Evolutionary conservation across 768 basidiomycete genomes (phyloP), one percentile per base, ranked within the genome.

Genomic region (Austroboletus festivus): DNA sequence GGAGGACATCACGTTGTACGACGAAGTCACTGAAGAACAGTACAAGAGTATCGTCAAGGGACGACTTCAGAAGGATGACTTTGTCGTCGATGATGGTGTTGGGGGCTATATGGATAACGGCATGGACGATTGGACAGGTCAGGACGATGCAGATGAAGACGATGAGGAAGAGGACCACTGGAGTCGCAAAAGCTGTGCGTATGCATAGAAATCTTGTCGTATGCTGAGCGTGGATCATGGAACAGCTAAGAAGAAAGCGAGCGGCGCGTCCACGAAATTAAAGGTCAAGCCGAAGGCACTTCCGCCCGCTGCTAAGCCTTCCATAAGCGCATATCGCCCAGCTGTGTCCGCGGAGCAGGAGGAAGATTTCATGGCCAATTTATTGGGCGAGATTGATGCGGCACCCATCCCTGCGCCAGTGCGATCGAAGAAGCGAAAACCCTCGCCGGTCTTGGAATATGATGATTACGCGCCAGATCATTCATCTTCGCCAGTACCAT

Each of bases 91-190:
- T 60, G 96, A 98, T 70, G 93, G 93, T 22, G 79, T 86, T 0
- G 79, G 75, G 13, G 96, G 92, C 5, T 98, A 99, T 59, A 84
- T 86, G 65, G 96, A 99, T 71, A 91, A 96, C 62, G 96, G 96
- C 5, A 85, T 93, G 83, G 96, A 98, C 50, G 93, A 95, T 60
- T 97, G 91, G 86, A 80, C 78, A 26, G 78, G 76, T 22, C 79
- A 73, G 9, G 74, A 77, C 23, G 74, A 78, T 40, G 75, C 77
- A 7, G 79, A 83, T 13, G 72, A 71, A 9, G 82, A 81, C 44
- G 79, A 79, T 35, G 83, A 82, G 7, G 69, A 69, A 5, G 68
- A 71, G 24, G 50, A 56, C 20, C n/a, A 42, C 5, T 51, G 47
- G 6, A 70, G 55, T 51, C 74, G 70, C 59, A 74, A 68, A 61